Evolutionary conservation across 306 rosid genomes (phyloP).

Genomic region (Coriaria nepalensis): DNA sequence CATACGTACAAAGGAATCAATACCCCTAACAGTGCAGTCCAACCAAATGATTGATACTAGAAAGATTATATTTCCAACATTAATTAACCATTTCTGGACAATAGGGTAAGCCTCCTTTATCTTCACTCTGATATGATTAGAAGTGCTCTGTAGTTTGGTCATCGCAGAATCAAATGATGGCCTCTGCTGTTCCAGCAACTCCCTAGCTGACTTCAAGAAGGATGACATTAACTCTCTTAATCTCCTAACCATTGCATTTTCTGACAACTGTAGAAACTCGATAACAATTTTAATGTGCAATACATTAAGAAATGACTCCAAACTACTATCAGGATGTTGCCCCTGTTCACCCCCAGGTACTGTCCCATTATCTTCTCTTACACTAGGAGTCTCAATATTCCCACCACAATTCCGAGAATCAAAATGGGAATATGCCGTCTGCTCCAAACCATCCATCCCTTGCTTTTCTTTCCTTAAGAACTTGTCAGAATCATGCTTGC

Average conservation of each 20-base stretch:
- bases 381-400: conserved; percentile 25
- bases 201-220: conserved; percentile 34
- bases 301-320: conserved; percentile 26
- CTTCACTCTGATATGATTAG: conserved; percentile 32
- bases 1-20: conserved; percentile 78
- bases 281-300: conserved; percentile 33
- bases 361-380: conserved; percentile 27
- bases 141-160: conserved; percentile 19
- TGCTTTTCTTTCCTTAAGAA: conserved; percentile 43
- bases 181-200: conserved; percentile 42
- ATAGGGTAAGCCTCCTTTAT: conserved; percentile 56
- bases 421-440: conserved; percentile 21
- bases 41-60: conserved; percentile 73
- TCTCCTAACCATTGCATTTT: conserved; percentile 36
- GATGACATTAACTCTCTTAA: conserved; percentile 30
- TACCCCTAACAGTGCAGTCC: conserved; percentile 67
- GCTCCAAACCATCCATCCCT: conserved; percentile 25
- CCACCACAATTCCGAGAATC: conserved; percentile 25
- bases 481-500: conserved; percentile 21
- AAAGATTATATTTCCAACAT: conserved; percentile 53
- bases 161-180: conserved; percentile 34
- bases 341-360: conserved; percentile 25
- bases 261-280: conserved; percentile 37
- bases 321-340: conserved; percentile 27
- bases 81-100: conserved; percentile 53